Evolutionary conservation across 202 grass and related monocot species (phyloP), one percentile per base, ranked within the genome.

Genomic region (Setaria viridis): DNA sequence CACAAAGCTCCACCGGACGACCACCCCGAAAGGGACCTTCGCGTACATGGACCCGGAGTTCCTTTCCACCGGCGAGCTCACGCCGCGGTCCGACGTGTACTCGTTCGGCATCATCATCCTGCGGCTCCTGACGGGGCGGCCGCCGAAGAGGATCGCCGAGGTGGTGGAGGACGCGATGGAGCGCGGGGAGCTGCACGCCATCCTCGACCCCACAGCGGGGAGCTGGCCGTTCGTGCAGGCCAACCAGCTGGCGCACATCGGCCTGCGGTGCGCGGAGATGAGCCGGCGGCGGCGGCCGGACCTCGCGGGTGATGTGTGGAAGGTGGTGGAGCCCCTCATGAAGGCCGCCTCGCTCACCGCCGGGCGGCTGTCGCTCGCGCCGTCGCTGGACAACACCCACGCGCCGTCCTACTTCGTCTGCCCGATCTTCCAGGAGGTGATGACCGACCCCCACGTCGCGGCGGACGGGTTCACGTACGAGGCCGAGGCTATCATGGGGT

Each of bases 141-240:
- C 72, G 25, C 64, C 88, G 0, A 30, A 70, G 32, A 82, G 76
- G 65, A 89, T 95, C 50, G 74, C 66, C 1, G 83, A 67, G 14
- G 65, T 60, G 72, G 93, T 92, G 29, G 82, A 92, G 46, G 76
- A 92, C 21, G 83, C 85, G 6, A 37, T 95, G 84, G 90, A 92
- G 13, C 51, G 56, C 0, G 80, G 84, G 33, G 33, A 85, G 3
- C 85, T 95, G 45, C 85, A 91, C 74, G 59, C 75, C 29, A 39
- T 92, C 4, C 54, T 92, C 19, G 90, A 95, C 45, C 11, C 58
- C 37, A 62, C 80, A 16, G 90, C 90, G 4, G 93, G 93, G 25
- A 48, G 70, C 60, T 95, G 93, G 93, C 93, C 90, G 5, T 92
- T 92, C 76, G 80, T 91, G 48, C 90, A 92, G 79, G 90, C 90